Evolutionary conservation across 2,329 filamentous ascomycete species (phyloP).

Genomic region (Tolypocladium amazonense): DNA sequence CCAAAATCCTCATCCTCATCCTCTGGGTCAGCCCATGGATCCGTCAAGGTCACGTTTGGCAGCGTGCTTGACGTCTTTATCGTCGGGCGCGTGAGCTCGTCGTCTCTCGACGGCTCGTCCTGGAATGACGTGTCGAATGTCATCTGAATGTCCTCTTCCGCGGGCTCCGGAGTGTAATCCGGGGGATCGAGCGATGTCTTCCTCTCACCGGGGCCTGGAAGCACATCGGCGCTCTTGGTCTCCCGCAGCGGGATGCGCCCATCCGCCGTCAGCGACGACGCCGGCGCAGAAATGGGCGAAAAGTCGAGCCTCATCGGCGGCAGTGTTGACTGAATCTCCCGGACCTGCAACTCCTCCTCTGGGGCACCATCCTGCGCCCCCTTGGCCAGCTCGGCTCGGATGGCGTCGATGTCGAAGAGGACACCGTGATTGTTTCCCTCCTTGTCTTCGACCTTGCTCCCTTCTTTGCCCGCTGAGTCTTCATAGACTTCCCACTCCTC

Average conservation of each 20-base stretch:
- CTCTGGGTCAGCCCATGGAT: constrained; percentile 62
- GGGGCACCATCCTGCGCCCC: constrained; percentile 45
- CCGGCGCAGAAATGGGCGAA: constrained; percentile 19
- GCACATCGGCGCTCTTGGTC: constrained; percentile 35
- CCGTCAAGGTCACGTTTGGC: constrained; percentile 36
- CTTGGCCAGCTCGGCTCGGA: constrained; percentile 70
- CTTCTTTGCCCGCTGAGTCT: constrained; percentile 40
- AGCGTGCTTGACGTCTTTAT: constrained; percentile 33
- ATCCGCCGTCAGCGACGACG: constrained; percentile 11
- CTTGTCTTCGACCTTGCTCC: constrained; percentile 23
- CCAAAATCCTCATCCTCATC: constrained; percentile 62
- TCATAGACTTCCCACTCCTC: constrained; percentile 95
- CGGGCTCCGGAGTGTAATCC: constrained; percentile 15
- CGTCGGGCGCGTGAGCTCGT: constrained; percentile 14
- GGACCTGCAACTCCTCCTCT: constrained; percentile 47
- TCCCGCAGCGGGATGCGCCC: constrained; percentile 23
- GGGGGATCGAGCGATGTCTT: constrained; percentile 8
- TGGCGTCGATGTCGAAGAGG: constrained; percentile 92
- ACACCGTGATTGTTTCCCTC: constrained; percentile 50
- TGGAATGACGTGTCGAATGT: constrained; percentile 59
- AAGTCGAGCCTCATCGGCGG: constrained; percentile 79
- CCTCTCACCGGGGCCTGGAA: constrained; percentile 7
- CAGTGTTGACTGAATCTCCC: constrained; percentile 77
- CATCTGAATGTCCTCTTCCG: constrained; percentile 52
- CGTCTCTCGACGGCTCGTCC: constrained; percentile 22